A percentile compares a stretch with the other conserved stretches of the same genome.
phyloP scores from a whole-genome alignment of 176 grass and related monocot species.

The Pharus latifolius region DNA sequence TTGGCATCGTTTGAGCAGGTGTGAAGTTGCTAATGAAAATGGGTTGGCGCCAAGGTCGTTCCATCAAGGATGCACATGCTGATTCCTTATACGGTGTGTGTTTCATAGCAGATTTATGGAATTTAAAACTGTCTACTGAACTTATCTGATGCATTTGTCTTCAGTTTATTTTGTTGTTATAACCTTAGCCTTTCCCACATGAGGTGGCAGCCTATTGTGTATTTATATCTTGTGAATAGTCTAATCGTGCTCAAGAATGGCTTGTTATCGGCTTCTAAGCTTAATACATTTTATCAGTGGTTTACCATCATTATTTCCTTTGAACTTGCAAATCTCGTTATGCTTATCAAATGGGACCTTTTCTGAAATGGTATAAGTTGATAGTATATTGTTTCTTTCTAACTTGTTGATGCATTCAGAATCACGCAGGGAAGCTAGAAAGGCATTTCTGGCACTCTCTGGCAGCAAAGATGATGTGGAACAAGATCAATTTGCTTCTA shows the following conservation, averaged over 20 bases:
- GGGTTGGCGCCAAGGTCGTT: conserved; percentile 91
- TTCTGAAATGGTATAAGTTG: background rate
- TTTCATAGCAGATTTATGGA: background rate
- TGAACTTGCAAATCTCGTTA: background rate
- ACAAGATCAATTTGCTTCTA: conserved; percentile 24
- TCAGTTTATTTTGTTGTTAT: background rate
- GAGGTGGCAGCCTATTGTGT: background rate
- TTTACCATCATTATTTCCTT: background rate
- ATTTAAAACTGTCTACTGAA: background rate
- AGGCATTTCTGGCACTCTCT: conserved; percentile 85
- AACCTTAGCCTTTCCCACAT: background rate
- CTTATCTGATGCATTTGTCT: background rate
- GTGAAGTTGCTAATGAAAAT: conserved; percentile 83
- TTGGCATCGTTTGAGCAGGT: conserved; percentile 42
- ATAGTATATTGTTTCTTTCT: conserved; percentile 6
- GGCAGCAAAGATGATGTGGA: conserved; percentile 29
- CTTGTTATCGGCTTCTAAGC: conserved; percentile 3
- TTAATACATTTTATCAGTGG: background rate
- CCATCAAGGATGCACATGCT: conserved; percentile 72
- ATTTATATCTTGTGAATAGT: background rate
- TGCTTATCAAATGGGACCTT: background rate
- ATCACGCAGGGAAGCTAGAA: conserved; percentile 83
- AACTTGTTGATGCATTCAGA: conserved; percentile 31
- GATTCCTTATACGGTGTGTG: conserved; percentile 77
- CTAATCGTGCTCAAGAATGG: background rate